Conservation (phyloP, 2,329 filamentous ascomycete species). For the Talaromyces sp. region DNA sequence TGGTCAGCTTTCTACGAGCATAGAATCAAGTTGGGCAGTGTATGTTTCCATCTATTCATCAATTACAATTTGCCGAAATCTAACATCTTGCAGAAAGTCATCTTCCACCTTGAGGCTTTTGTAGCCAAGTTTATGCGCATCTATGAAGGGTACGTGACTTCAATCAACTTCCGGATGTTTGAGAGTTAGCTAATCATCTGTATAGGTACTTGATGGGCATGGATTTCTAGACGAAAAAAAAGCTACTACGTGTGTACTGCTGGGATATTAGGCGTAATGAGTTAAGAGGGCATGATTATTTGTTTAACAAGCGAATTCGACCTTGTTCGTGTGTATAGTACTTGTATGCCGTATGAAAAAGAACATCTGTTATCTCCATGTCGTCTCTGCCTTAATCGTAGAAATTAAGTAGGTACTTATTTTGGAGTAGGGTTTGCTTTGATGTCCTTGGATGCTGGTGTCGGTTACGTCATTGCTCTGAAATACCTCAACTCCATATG, state of each 20-base stretch:
- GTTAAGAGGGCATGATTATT: background rate
- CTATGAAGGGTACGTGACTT: constrained; percentile 71
- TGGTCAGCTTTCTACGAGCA: constrained; percentile 99
- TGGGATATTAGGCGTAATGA: background rate
- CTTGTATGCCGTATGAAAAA: background rate
- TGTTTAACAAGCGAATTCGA: background rate
- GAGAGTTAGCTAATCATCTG: constrained; percentile 29
- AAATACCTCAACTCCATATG: background rate
- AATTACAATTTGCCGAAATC: constrained; percentile 5
- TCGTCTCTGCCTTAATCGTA: background rate
- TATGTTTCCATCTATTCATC: constrained; percentile 33
- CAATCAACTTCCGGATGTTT: constrained; percentile 15
- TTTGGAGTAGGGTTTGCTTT: background rate
- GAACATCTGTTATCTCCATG: background rate
- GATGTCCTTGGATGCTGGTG: background rate
- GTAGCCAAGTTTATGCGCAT: constrained; percentile 98
- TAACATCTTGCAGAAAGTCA: constrained; percentile 66
- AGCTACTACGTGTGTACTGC: background rate
- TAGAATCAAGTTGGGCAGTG: constrained; percentile 78
- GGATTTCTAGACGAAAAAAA: constrained; percentile 54
- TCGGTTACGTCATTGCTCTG: constrained; percentile 20
- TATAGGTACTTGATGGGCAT: constrained; percentile 66
- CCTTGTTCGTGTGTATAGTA: constrained; percentile 7
- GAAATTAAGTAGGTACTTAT: background rate
- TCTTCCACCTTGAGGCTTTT: constrained; percentile 97